Evolutionary conservation across 1,284 basidiomycete genomes (phyloP).

Genomic region (Tilletiopsis washingtonensis): DNA sequence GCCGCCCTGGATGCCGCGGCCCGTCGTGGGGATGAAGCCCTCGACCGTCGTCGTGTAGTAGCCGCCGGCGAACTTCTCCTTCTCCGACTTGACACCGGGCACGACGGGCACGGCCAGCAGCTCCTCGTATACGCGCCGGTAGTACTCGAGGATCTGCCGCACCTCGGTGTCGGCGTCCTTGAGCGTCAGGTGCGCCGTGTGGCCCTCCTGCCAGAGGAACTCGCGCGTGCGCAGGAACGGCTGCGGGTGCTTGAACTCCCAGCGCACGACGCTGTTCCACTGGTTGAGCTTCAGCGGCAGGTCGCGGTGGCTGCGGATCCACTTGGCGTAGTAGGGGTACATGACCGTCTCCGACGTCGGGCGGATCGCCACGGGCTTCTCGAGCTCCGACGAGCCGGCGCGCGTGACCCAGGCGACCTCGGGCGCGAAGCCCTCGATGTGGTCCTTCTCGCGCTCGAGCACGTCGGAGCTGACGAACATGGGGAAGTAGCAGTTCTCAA

Average conservation of each 20-base stretch:
- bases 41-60: constrained; percentile 97
- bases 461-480: constrained; percentile 95
- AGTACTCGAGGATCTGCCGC: constrained; percentile 86
- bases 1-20: constrained; percentile 94
- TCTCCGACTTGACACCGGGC: constrained; percentile 93
- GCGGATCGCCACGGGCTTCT: constrained; percentile 94
- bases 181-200: constrained; percentile 87
- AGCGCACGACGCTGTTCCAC: constrained; percentile 98
- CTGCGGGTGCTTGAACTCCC: constrained; percentile 99
- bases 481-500: constrained; percentile 97
- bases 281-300: constrained; percentile 95
- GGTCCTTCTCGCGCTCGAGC: constrained; percentile 93
- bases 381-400: constrained; percentile 88
- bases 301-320: constrained; percentile 96
- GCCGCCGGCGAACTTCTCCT: constrained; percentile 98
- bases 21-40: constrained; percentile 94
- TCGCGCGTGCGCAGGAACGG: constrained; percentile 98
- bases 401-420: constrained; percentile 99
- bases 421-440: constrained; percentile 98
- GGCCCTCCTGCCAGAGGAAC: constrained; percentile 99
- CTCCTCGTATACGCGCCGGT: constrained; percentile 92
- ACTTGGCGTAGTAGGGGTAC: constrained; percentile 95
- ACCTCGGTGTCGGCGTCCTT: constrained; percentile 86
- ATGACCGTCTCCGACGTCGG: constrained; percentile 97
- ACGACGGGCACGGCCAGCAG: constrained; percentile 95